These are phyloP conservation scores for Hymenoscyphus albidus DNA, from an alignment of 2,329 filamentous ascomycete genomes.

Conservation along the genomic window DNA sequence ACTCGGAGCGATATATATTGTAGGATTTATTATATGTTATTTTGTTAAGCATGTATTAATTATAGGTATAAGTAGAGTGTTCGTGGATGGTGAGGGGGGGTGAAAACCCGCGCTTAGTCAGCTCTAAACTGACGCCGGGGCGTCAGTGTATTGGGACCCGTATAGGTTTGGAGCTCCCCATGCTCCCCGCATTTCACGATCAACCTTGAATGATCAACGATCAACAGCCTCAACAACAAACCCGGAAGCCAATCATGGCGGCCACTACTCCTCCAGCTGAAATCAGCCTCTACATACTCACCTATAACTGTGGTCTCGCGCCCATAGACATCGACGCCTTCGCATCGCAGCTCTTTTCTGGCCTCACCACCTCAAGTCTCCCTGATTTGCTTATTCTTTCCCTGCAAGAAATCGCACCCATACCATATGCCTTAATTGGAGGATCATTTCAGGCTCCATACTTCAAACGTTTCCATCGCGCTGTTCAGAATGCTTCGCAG, in stretches of 20 bases:
- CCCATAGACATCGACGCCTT: constrained; percentile 68
- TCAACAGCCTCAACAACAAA: background rate
- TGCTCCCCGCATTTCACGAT: too few relatives aligned
- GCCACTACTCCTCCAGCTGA: constrained; percentile 26
- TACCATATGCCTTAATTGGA: constrained; percentile 81
- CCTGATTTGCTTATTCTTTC: constrained; percentile 64
- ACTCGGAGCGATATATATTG: too few relatives aligned
- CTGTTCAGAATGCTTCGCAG: constrained; percentile 64
- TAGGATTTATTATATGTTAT: too few relatives aligned
- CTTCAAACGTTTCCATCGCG: constrained; percentile 65
- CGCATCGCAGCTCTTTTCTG: constrained; percentile 63
- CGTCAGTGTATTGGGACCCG: too few relatives aligned
- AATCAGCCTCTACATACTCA: constrained; percentile 73
- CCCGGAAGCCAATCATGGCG: background rate
- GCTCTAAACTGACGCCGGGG: too few relatives aligned
- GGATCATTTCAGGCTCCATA: constrained; percentile 75
- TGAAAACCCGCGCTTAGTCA: too few relatives aligned
- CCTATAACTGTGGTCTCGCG: constrained; percentile 82
- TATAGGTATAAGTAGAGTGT: too few relatives aligned
- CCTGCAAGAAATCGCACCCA: constrained; percentile 85
- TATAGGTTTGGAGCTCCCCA: too few relatives aligned
- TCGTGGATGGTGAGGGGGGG: too few relatives aligned
- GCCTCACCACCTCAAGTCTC: constrained; percentile 51
- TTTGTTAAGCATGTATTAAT: too few relatives aligned
- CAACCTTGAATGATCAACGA: background rate